These are phyloP conservation scores for Aspergillus saccharolyticus DNA, from an alignment of 495 filamentous ascomycete genomes.

Conservation along the genomic window DNA sequence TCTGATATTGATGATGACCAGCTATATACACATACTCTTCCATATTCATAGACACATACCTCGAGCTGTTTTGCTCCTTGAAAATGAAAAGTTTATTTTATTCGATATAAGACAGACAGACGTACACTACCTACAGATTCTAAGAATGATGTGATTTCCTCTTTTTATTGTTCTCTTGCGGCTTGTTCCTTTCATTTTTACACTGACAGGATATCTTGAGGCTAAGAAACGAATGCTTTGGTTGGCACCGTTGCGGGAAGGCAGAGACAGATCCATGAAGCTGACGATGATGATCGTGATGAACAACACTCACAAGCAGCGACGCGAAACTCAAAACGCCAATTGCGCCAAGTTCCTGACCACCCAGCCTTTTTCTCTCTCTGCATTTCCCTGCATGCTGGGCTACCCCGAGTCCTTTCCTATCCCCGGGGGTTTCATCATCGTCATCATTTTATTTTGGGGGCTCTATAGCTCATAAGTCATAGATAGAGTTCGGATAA, in stretches of 20 bases:
- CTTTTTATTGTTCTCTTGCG: background rate
- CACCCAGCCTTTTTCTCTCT: slow-evolving; percentile 7
- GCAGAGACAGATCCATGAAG: background rate
- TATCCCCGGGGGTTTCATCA: slow-evolving; percentile 9
- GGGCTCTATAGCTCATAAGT: slow-evolving; percentile 16
- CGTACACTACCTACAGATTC: too few species aligned
- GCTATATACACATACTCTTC: slow-evolving; percentile 7
- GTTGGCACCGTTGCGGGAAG: background rate
- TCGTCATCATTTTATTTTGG: slow-evolving; percentile 21
- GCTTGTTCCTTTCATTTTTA: background rate
- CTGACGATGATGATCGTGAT: slow-evolving; percentile 12
- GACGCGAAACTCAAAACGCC: slow-evolving; percentile 29
- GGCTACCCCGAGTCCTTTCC: slow-evolving; percentile 15
- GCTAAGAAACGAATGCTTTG: background rate
- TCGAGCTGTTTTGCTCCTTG: background rate
- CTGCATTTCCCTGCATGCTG: slow-evolving; percentile 19
- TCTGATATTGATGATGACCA: slow-evolving; percentile 15
- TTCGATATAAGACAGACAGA: too few species aligned
- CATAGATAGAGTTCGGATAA: slow-evolving; percentile 8
- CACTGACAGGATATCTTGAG: background rate
- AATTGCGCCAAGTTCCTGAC: slow-evolving; percentile 26
- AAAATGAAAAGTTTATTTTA: too few species aligned
- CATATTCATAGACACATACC: background rate
- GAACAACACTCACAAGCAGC: slow-evolving; percentile 10
- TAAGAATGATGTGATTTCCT: background rate